Base-by-base conservation (phyloP, 2,329 filamentous ascomycete species). In the Zymoseptoria pseudotritici region DNA sequence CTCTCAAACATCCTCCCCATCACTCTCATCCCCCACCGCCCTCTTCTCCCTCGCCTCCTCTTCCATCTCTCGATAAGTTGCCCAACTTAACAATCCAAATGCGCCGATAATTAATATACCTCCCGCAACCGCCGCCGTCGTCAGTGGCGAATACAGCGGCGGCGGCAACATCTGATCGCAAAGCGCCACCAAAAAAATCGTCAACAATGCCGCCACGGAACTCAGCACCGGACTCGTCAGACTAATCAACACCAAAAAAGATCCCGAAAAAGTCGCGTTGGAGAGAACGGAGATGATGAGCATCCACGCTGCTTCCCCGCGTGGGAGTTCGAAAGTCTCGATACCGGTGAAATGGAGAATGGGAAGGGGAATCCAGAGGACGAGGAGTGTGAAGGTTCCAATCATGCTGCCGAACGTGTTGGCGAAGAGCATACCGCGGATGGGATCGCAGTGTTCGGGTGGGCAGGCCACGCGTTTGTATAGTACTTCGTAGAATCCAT, bases 401-500 rank as follows among this genome's bases (percentile, higher is more conserved):
- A 99, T 94, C 71, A 93, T 79, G 65, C 86, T 90, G 57, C 91
- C 94, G 70, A 97, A 94, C 0, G 89, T 88, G 73, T 96, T 97
- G 69, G 94, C 92, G 68, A 99, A 97, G 61, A 97, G 86, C 81
- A 96, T 94, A 67, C 91, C 92, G n/a, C 92, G 86, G n/a, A 83
- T 85, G 0, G 94, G 85, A 51, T 84, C 87, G 57, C 87, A 89
- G 55, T 91, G 92, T 66, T 97, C 92, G 0, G 94, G 94, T 10
- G 94, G 94, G 72, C 94, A 99, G 13, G 93, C 93, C 61, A 87
- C 86, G 61, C 87, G 86, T 80, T 99, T 99, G 79, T 99, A 99
- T 49, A 99, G 76, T 5, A 99, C 94, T 75, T 99, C 94, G 75
- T 99, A 99, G 54, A 99, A 86, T 0, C 94, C 94, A 74, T 99